Percentiles rank a stretch among this genome's conserved stretches.
phyloP scores from a whole-genome alignment of 2,329 filamentous ascomycete species.

The Fusarium nanum region DNA sequence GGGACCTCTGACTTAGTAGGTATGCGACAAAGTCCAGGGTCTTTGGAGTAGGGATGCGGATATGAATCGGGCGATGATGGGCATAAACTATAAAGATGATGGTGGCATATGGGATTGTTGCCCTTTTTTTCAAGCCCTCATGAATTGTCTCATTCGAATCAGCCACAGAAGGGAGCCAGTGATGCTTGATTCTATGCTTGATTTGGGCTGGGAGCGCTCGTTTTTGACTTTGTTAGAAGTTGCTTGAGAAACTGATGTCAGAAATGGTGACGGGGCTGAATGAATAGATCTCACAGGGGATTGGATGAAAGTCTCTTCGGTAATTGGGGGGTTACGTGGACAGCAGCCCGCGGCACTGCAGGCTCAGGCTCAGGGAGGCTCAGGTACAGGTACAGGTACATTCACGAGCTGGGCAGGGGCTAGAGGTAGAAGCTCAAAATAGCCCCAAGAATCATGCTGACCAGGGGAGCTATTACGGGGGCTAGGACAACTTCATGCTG shows the following conservation, averaged over 20 bases:
- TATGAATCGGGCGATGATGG: slow-evolving; percentile 5
- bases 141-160: neutral
- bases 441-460: slow-evolving; percentile 4
- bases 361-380: neutral
- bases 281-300: neutral
- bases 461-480: neutral
- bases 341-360: slow-evolving; percentile 2
- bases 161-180: neutral
- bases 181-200: slow-evolving; percentile 3
- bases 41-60: neutral
- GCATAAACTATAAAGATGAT: neutral
- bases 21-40: slow-evolving; percentile 21
- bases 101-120: neutral
- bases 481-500: neutral
- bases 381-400: slow-evolving; percentile 6
- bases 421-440: neutral
- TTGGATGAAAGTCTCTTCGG: neutral
- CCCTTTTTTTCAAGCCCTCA: neutral
- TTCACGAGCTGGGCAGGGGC: neutral
- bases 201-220: neutral
- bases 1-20: neutral
- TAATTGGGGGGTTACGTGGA: slow-evolving; percentile 42
- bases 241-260: slow-evolving; percentile 32
- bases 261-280: slow-evolving; percentile 29
- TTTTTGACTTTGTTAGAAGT: slow-evolving; percentile 12